A percentile compares a stretch with the other conserved stretches of the same genome.
Evolutionary conservation across 768 basidiomycete genomes (phyloP).

Genomic region (Russula virescens): DNA sequence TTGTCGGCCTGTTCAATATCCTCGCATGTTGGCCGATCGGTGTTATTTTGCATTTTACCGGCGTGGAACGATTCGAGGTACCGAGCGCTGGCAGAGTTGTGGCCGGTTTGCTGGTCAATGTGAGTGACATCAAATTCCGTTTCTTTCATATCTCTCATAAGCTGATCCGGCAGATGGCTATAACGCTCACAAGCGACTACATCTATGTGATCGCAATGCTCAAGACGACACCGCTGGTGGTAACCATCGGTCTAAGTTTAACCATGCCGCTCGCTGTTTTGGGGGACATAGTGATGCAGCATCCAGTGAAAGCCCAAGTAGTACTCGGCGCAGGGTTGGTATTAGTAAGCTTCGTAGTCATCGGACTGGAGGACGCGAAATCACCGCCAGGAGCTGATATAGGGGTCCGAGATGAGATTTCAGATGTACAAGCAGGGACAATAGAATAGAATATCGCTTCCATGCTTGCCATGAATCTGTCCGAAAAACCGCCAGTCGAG

Average conservation of each 20-base stretch:
- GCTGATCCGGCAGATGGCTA: constrained; percentile 54
- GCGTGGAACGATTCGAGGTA: constrained; percentile 67
- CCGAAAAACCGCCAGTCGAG: no score
- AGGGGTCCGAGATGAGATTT: constrained; percentile 3
- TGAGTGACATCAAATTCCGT: constrained; percentile 29
- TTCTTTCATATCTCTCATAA: background rate
- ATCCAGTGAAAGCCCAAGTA: constrained; percentile 51
- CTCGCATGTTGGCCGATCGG: constrained; percentile 71
- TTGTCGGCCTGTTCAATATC: constrained; percentile 85
- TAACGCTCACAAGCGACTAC: constrained; percentile 81
- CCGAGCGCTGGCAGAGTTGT: constrained; percentile 50
- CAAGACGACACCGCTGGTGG: constrained; percentile 92
- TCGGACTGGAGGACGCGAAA: constrained; percentile 52
- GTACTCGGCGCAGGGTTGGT: constrained; percentile 74
- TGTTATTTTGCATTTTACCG: constrained; percentile 65
- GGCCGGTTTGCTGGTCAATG: constrained; percentile 50
- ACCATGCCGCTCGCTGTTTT: constrained; percentile 90
- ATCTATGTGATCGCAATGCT: constrained; percentile 88
- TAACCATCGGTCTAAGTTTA: constrained; percentile 85
- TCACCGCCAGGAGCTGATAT: constrained; percentile 18
- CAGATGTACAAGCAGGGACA: background rate
- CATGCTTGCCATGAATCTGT: no score
- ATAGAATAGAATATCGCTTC: background rate
- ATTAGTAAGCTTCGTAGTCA: constrained; percentile 65
- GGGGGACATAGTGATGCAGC: constrained; percentile 67